phyloP scores from a whole-genome alignment of 768 basidiomycete species.

The Lentinula sp. region DNA sequence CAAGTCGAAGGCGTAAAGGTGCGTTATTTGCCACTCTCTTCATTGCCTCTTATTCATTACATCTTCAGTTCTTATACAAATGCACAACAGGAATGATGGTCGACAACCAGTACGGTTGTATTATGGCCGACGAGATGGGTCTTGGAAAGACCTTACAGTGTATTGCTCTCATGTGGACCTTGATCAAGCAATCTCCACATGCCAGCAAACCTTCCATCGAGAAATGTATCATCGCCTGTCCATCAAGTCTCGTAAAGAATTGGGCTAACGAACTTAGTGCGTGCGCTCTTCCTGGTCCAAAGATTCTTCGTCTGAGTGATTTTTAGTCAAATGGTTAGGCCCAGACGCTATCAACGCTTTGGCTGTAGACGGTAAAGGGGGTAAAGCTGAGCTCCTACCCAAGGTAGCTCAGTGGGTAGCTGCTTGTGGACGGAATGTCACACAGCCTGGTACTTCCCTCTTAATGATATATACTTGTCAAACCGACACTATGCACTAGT shows the following conservation, averaged over 20 bases:
- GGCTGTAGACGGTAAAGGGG: constrained; percentile 89
- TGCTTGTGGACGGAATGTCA: constrained; percentile 83
- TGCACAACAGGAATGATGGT: constrained; percentile 93
- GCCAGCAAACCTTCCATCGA: constrained; percentile 85
- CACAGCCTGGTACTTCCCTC: constrained; percentile 68
- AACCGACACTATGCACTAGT: constrained; percentile 39
- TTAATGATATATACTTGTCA: neutral
- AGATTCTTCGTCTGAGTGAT: neutral
- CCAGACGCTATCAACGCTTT: constrained; percentile 75
- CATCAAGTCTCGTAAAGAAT: constrained; percentile 93
- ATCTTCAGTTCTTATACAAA: constrained; percentile 81
- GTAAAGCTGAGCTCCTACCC: constrained; percentile 72
- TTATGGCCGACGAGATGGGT: constrained; percentile 99
- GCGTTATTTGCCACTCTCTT: constrained; percentile 12
- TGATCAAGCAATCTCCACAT: constrained; percentile 91
- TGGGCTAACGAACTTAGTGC: constrained; percentile 96
- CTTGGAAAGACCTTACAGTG: constrained; percentile 96
- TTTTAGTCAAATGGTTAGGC: constrained; percentile 91
- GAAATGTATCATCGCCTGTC: constrained; percentile 97
- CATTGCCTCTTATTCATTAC: constrained; percentile 5
- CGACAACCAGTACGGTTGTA: constrained; percentile 89
- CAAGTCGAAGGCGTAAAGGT: constrained; percentile 98
- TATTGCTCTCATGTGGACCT: constrained; percentile 91
- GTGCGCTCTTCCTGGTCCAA: constrained; percentile 13
- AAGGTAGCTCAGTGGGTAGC: constrained; percentile 87